Percentiles rank a stretch among this genome's conserved stretches.
Conservation (phyloP, 2,329 filamentous ascomycete genomes). For the Colletotrichum sp. region DNA sequence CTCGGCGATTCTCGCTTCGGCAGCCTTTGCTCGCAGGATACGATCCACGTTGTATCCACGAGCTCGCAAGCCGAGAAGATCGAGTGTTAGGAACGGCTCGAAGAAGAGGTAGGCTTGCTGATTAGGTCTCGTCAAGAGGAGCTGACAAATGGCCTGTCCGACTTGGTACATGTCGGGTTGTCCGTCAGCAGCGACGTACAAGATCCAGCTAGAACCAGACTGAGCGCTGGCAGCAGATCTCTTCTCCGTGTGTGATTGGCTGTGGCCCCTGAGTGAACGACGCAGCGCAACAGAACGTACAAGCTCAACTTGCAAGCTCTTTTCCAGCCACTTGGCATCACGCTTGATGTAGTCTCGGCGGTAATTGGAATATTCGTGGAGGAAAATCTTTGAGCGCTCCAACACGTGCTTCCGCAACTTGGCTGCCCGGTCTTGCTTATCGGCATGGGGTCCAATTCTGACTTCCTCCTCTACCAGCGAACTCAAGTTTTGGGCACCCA, state of each 20-base stretch:
- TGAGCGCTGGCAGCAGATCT: constrained; percentile 72
- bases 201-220: constrained; percentile 59
- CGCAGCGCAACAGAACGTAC: constrained; percentile 81
- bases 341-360: constrained; percentile 80
- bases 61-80: constrained; percentile 79
- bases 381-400: constrained; percentile 87
- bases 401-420: constrained; percentile 81
- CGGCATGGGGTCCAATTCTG: constrained; percentile 68
- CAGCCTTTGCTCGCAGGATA: constrained; percentile 86
- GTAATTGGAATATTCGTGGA: constrained; percentile 77
- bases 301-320: constrained; percentile 77
- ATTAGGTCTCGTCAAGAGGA: constrained; percentile 81
- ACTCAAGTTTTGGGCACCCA: constrained; percentile 80
- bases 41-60: constrained; percentile 97
- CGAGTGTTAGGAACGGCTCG: constrained; percentile 87
- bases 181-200: constrained; percentile 76
- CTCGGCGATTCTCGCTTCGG: constrained; percentile 86
- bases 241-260: constrained; percentile 74
- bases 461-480: constrained; percentile 80
- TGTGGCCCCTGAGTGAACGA: constrained; percentile 74
- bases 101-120: constrained; percentile 90
- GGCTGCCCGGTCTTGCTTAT: constrained; percentile 71
- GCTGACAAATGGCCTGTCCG: constrained; percentile 81
- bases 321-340: constrained; percentile 89
- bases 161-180: constrained; percentile 90